These are phyloP conservation scores for Hymenoscyphus scutula DNA, from an alignment of 2,329 filamentous ascomycete species.

Conservation along the genomic window DNA sequence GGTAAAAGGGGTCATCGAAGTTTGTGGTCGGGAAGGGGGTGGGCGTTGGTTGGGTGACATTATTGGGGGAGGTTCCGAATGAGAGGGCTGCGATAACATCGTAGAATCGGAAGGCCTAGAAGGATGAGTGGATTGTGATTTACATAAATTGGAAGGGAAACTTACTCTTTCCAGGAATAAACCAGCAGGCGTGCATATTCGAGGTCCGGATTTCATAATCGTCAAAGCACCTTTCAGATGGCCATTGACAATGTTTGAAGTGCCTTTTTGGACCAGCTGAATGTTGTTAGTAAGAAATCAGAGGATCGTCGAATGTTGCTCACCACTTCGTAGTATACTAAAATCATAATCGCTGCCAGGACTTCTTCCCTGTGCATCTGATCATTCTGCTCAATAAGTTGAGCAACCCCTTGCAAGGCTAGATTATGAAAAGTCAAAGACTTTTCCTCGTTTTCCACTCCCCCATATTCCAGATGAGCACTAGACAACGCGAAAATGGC, in stretches of 20 bases:
- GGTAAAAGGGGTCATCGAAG: conserved; percentile 39
- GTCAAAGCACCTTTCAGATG: conserved; percentile 62
- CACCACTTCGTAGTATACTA: conserved; percentile 64
- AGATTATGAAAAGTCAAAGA: conserved; percentile 59
- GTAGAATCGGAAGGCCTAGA: conserved; percentile 62
- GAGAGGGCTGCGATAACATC: conserved; percentile 64
- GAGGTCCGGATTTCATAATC: conserved; percentile 52
- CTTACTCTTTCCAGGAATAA: conserved; percentile 58
- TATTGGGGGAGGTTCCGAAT: conserved; percentile 56
- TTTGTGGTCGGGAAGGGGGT: conserved; percentile 48
- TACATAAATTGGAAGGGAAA: not conserved
- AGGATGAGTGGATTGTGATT: not conserved
- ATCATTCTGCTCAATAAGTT: conserved; percentile 53
- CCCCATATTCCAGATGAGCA: conserved; percentile 74
- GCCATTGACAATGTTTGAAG: conserved; percentile 58
- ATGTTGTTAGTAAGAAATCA: conserved; percentile 9
- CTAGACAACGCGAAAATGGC: conserved; percentile 81
- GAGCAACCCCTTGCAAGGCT: conserved; percentile 56
- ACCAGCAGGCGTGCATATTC: conserved; percentile 49
- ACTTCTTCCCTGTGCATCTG: conserved; percentile 55
- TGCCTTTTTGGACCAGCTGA: conserved; percentile 60
- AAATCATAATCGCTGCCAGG: conserved; percentile 58
- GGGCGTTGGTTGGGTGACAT: conserved; percentile 47
- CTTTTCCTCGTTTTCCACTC: conserved; percentile 51
- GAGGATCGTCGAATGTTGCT: conserved; percentile 29